phyloP scores from a whole-genome alignment of 345 rosid species.

The Arabidopsis suecica region DNA sequence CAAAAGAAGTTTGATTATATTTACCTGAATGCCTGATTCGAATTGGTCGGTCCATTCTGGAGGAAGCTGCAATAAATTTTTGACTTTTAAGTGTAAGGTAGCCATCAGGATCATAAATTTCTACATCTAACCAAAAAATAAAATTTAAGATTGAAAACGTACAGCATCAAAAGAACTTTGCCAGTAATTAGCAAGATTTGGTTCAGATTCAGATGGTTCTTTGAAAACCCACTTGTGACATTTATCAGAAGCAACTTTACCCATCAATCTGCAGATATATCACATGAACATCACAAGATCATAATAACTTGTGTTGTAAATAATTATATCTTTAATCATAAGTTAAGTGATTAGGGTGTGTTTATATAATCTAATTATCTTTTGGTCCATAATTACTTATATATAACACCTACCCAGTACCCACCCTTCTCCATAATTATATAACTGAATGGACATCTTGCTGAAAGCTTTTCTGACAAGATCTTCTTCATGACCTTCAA shows the following conservation, averaged over 20 bases:
- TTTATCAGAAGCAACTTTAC: slow-evolving; percentile 99
- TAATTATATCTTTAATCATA: slow-evolving; percentile 1
- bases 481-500: slow-evolving; percentile 83
- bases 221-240: slow-evolving; percentile 99
- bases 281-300: slow-evolving; percentile 33
- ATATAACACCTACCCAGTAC: slow-evolving; percentile 87
- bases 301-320: background rate
- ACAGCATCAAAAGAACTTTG: slow-evolving; percentile 99
- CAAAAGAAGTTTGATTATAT: slow-evolving; percentile 23
- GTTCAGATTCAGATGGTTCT: slow-evolving; percentile 94
- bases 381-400: slow-evolving; percentile 26
- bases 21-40: slow-evolving; percentile 98
- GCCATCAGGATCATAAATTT: slow-evolving; percentile 44
- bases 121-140: slow-evolving; percentile 38
- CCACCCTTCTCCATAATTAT: slow-evolving; percentile 99
- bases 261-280: slow-evolving; percentile 78
- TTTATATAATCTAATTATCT: slow-evolving; percentile 35
- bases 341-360: slow-evolving; percentile 35
- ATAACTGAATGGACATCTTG: slow-evolving; percentile 99
- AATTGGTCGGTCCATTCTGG: slow-evolving; percentile 99
- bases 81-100: slow-evolving; percentile 36
- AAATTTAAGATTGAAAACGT: slow-evolving; percentile 36
- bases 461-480: slow-evolving; percentile 97
- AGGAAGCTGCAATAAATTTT: slow-evolving; percentile 77
- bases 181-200: slow-evolving; percentile 96